A percentile compares a stretch with the other conserved stretches of the same genome.
Conservation (phyloP, 2,329 filamentous ascomycete species). For the Alternaria incomplexa region DNA sequence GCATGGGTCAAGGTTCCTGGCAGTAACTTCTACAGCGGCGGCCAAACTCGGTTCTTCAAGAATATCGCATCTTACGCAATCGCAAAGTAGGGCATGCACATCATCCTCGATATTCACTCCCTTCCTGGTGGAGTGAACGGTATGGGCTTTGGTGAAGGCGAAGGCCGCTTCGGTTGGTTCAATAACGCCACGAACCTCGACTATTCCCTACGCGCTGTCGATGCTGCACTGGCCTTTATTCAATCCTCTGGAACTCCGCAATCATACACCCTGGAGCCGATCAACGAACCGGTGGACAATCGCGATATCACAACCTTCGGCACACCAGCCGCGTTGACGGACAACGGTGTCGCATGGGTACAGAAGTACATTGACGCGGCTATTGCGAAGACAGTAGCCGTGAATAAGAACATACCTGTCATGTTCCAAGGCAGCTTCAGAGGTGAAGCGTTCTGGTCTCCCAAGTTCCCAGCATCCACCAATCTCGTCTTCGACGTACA, state of each 20-base stretch:
- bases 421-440: constrained; percentile 28
- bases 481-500: constrained; percentile 34
- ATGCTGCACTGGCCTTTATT: constrained; percentile 43
- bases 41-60: constrained; percentile 38
- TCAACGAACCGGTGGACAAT: constrained; percentile 49
- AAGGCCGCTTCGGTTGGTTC: constrained; percentile 46
- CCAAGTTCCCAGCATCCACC: constrained; percentile 2
- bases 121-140: constrained; percentile 42
- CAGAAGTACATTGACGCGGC: constrained; percentile 40
- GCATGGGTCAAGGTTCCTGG: constrained; percentile 48
- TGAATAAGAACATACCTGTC: constrained; percentile 21
- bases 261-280: constrained; percentile 44
- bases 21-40: constrained; percentile 40
- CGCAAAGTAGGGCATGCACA: constrained; percentile 44
- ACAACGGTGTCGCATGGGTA: constrained; percentile 39
- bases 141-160: constrained; percentile 18
- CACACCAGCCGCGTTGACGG: constrained; percentile 37
- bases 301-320: constrained; percentile 40
- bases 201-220: constrained; percentile 42
- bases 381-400: constrained; percentile 15
- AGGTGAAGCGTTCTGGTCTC: constrained; percentile 27
- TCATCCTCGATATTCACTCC: constrained; percentile 46
- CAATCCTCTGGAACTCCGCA: constrained; percentile 32
- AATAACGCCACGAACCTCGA: constrained; percentile 43
- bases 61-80: constrained; percentile 47